phyloP scores from a whole-genome alignment of 331 rosid genomes.

The Cydonia oblonga region DNA sequence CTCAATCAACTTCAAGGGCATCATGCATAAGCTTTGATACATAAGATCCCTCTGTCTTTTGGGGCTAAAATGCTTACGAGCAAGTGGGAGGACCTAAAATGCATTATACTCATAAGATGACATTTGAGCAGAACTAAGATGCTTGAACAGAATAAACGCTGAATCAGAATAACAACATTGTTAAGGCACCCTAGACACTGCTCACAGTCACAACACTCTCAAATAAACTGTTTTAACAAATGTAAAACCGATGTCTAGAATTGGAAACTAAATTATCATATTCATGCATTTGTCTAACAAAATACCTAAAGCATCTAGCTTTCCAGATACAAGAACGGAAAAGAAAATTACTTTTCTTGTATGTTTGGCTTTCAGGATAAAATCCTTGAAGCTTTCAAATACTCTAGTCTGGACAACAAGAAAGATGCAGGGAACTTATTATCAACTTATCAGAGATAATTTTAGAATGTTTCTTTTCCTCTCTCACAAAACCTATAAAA shows the following conservation, averaged over 20 bases:
- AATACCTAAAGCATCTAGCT: no score
- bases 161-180: neutral
- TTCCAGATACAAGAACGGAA: no score
- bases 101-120: neutral
- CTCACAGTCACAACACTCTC: neutral
- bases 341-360: no score
- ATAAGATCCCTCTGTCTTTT: constrained; percentile 67
- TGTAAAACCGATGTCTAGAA: neutral
- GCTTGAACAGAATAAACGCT: neutral
- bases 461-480: no score
- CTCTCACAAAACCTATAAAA: no score
- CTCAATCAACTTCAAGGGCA: constrained; percentile 91
- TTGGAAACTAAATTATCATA: neutral
- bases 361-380: no score
- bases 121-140: neutral
- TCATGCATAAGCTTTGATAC: constrained; percentile 82
- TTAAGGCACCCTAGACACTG: neutral
- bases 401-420: no score
- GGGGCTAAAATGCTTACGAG: constrained; percentile 73
- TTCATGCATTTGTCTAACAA: neutral
- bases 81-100: constrained; percentile 89
- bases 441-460: no score
- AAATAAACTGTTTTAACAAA: neutral
- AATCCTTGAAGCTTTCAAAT: no score
- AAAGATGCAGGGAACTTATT: no score